Evolutionary conservation across 176 grass and related monocot genomes (phyloP), one percentile per base, ranked within the genome.

Genomic region (Dactylis glomerata): DNA sequence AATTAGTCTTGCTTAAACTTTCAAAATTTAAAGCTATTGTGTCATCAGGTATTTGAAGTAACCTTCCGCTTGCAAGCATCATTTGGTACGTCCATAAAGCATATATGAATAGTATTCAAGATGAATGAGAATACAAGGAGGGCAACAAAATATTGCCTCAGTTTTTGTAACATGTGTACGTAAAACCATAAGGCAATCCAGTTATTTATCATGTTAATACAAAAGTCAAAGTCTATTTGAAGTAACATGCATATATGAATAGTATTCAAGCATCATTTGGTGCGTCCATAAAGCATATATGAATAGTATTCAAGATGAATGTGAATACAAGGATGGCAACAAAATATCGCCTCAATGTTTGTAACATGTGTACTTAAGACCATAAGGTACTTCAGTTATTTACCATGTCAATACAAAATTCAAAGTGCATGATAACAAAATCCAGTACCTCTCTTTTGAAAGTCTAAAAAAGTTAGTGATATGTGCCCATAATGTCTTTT

Each of bases 401-500:
- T 71, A 50, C 30, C 59, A 76, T 52, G 50, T 79, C 24, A 17
- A 51, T 63, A 19, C 75, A 34, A 80, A 41, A 61, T n/a, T 46
- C 19, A 79, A 82, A 84, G 10, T 64, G 32, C 13, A 34, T 70
- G 22, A 12, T 56, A 77, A 87, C 14, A 68, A 82, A 68, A 77
- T 71, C 56, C 20, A 58, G 20, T 88, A 99, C 97, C 97, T 96
- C 78, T 96, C 97, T 89, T 96, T 99, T 62, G 97, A 91, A 67
- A 94, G 97, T 75, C 54, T 92, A 84, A 91, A 99, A 73, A 92
- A 99, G 68, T 99, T 99, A 45, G 80, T 57, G 76, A 96, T 76
- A 47, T 99, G 91, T 59, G 57, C 82, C 97, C 97, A 99, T 85
- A 99, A 91, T 56, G 88, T 82, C 84, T 91, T 99, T 82, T 99